Base-by-base conservation (phyloP, 768 basidiomycete genomes). In the Mycena albidolilacea region DNA sequence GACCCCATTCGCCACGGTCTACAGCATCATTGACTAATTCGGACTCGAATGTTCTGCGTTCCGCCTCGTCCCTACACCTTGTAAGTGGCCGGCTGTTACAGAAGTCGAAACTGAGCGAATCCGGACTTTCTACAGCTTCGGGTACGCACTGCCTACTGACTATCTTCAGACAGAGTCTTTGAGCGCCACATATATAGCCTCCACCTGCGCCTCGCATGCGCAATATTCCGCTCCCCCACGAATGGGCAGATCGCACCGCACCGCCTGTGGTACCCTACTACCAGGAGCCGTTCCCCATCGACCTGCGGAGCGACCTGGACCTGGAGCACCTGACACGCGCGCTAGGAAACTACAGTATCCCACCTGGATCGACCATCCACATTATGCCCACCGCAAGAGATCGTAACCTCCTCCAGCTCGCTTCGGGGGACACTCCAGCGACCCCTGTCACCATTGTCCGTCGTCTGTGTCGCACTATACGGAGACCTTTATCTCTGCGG, bases 251-350 rank as follows among this genome's bases (percentile, higher is more conserved):
- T n/a, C 59, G 43, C 2, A 43, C 41, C 21, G 38, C 41, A 12
- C 35, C 1, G 8, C 55, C 5, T 5, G 14, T 14, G 17, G 39
- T 15, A 0, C 3, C 17, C 3, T 8, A 11, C 41, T 0, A n/a
- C n/a, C 58, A n/a, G 7, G 41, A 43, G 21, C 41, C 41, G 7
- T 61, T 61, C 41, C 59, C 39, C n/a, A 61, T 61, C n/a, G 59
- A 61, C 21, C 59, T 61, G 11, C 0, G 19, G 37, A 12, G 19
- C 12, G n/a, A 61, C 41, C 59, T 43, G 1, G 59, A 61, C 59
- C 41, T 61, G n/a, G 59, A 61, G 59, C 59, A 23, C 5, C 9
- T 61, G 59, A 41, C 39, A 4, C 41, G 39, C 3, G 59, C 41
- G 3, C 1, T 61, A 1, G 59, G 39, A 5, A 61, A 43, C n/a